phyloP scores from a whole-genome alignment of 2,329 filamentous ascomycete genomes.

The Colletotrichum simmondsii region DNA sequence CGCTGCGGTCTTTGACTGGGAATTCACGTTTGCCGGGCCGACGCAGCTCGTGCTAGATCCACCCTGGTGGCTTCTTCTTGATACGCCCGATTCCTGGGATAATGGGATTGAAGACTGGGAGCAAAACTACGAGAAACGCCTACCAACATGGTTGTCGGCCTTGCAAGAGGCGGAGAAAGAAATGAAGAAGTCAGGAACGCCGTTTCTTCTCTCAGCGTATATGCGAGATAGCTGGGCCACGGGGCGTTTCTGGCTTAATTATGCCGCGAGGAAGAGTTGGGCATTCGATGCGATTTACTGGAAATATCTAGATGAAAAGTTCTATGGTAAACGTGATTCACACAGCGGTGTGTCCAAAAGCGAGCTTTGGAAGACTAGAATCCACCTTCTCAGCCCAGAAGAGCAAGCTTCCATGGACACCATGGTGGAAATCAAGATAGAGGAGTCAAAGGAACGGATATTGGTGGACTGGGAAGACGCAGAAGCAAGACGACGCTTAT shows the following conservation, averaged over 20 bases:
- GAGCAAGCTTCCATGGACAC: conserved; percentile 39
- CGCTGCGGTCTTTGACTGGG: conserved; percentile 40
- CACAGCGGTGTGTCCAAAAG: conserved; percentile 28
- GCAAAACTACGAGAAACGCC: conserved; percentile 43
- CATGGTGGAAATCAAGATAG: conserved; percentile 39
- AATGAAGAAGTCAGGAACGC: rapidly evolving
- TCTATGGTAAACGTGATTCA: conserved; percentile 41
- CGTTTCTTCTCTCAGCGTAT: conserved; percentile 41
- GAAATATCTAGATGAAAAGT: conserved; percentile 47
- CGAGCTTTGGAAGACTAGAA: conserved; percentile 32
- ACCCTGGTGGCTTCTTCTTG: conserved; percentile 52
- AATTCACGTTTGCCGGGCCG: conserved; percentile 5
- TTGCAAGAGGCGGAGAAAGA: conserved; percentile 45
- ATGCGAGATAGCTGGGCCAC: conserved; percentile 51
- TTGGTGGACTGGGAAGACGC: background rate
- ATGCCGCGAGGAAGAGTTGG: conserved; percentile 49
- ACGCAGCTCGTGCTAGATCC: conserved; percentile 41
- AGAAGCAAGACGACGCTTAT: background rate
- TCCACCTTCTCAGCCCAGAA: conserved; percentile 37
- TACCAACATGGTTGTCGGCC: conserved; percentile 45
- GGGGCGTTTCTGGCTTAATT: conserved; percentile 45
- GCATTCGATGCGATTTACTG: conserved; percentile 50
- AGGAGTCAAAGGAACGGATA: conserved; percentile 25
- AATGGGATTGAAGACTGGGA: conserved; percentile 44
- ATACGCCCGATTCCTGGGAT: conserved; percentile 45